Conservation (phyloP, 208 protist genomes). For the Blastocrithidia nonstop region DNA sequence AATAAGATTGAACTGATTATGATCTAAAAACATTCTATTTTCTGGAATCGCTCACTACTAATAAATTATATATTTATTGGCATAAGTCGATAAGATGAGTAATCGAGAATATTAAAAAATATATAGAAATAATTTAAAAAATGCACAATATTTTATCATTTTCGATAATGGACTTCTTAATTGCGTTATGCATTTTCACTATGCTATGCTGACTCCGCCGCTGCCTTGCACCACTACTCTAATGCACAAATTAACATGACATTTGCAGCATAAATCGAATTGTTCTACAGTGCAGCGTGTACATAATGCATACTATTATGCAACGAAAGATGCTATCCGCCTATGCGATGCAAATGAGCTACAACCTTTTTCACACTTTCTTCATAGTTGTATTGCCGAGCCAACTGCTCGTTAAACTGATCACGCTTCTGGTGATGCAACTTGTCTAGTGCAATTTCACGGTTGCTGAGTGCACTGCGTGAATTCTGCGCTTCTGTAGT, state of each 20-base stretch:
- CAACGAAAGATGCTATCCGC: too few species aligned
- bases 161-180: too few species aligned
- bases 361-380: slow-evolving; percentile 19
- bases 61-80: too few species aligned
- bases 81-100: slow-evolving; percentile 5
- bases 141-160: too few species aligned
- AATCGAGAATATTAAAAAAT: slow-evolving; percentile 3
- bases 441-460: slow-evolving; percentile 51
- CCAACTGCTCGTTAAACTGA: slow-evolving; percentile 62
- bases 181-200: too few species aligned
- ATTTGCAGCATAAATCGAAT: too few species aligned
- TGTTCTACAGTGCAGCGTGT: too few species aligned
- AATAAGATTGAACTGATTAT: background rate
- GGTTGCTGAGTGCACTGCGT: slow-evolving; percentile 68
- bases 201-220: too few species aligned
- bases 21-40: slow-evolving; percentile 2
- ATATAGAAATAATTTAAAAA: slow-evolving; percentile 4
- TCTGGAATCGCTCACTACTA: background rate
- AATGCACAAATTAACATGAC: too few species aligned
- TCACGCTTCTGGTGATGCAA: slow-evolving; percentile 24
- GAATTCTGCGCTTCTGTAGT: slow-evolving; percentile 74
- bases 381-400: slow-evolving; percentile 26
- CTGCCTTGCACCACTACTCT: too few species aligned
- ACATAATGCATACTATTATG: too few species aligned
- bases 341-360: slow-evolving; percentile 7